A percentile compares a stretch with the other conserved stretches of the same genome.
phyloP scores from a whole-genome alignment of 305 asterid species.

The Fraxinus xanthoxyloides region DNA sequence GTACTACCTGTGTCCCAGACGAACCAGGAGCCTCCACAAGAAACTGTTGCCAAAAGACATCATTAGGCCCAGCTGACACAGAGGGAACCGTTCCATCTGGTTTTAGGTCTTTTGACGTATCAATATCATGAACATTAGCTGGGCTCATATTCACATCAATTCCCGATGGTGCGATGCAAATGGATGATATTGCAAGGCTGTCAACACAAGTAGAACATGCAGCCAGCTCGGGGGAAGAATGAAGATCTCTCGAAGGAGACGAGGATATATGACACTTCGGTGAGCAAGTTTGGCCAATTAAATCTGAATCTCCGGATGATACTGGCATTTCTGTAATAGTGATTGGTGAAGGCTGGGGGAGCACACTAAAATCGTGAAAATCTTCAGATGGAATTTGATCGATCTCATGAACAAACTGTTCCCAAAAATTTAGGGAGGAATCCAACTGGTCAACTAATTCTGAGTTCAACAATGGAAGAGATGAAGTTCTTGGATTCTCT shows the following conservation, averaged over 20 bases:
- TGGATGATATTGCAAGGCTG: constrained; percentile 41
- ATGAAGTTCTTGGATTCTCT: constrained; percentile 28
- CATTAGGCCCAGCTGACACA: constrained; percentile 47
- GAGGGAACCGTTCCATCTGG: constrained; percentile 14
- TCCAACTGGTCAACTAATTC: constrained; percentile 52
- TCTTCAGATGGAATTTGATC: constrained; percentile 29
- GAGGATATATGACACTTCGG: constrained; percentile 30
- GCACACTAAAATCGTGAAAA: constrained; percentile 20
- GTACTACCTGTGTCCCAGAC: constrained; percentile 33
- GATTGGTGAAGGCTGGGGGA: constrained; percentile 31
- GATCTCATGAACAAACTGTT: constrained; percentile 36
- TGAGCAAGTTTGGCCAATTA: constrained; percentile 32
- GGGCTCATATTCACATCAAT: constrained; percentile 46
- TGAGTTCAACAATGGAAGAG: constrained; percentile 32
- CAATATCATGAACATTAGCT: constrained; percentile 19
- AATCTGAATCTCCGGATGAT: constrained; percentile 50
- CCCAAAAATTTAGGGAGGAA: constrained; percentile 55
- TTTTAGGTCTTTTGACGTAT: constrained; percentile 13
- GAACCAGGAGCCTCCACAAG: constrained; percentile 57
- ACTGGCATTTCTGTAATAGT: constrained; percentile 37
- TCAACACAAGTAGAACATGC: constrained; percentile 20
- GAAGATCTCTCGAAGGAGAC: constrained; percentile 35
- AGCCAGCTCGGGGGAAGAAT: constrained; percentile 35
- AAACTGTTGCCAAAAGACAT: constrained; percentile 81
- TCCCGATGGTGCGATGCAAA: constrained; percentile 28